These are phyloP conservation scores for Coniochaeta prunicola DNA, from an alignment of 2,329 filamentous ascomycete species.

Conservation along the genomic window DNA sequence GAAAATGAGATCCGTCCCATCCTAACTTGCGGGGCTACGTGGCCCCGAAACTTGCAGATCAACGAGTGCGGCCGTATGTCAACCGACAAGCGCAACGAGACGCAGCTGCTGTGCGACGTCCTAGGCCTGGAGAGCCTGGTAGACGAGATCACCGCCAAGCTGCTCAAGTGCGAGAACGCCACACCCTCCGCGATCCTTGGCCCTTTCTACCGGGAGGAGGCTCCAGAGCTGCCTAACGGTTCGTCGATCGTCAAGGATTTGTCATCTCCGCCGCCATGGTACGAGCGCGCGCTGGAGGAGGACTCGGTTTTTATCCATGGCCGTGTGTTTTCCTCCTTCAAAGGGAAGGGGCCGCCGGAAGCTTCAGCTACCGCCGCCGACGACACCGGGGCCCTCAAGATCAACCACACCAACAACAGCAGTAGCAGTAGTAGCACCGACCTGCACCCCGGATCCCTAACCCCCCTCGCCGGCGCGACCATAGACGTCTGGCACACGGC, in stretches of 20 bases:
- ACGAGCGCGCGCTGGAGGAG: conserved; percentile 34
- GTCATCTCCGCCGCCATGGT: conserved; percentile 48
- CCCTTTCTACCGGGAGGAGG: conserved; percentile 59
- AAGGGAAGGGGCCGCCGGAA: no score
- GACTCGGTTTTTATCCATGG: conserved; percentile 49
- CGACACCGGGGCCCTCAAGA: background rate
- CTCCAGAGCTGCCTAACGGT: conserved; percentile 50
- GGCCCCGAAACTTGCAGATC: conserved; percentile 23
- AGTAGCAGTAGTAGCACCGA: no score
- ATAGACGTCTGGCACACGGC: conserved; percentile 60
- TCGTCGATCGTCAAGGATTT: conserved; percentile 42
- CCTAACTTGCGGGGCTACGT: no score
- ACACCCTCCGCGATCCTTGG: conserved; percentile 61
- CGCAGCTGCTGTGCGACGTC: conserved; percentile 55
- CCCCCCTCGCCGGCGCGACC: conserved; percentile 45
- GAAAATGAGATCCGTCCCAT: background rate
- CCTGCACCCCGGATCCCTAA: no score
- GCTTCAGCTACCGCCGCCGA: conserved; percentile 46
- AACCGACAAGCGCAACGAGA: conserved; percentile 52
- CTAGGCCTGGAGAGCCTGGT: conserved; percentile 53
- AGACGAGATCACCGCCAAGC: conserved; percentile 58
- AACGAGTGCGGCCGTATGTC: conserved; percentile 55
- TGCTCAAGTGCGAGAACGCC: conserved; percentile 28
- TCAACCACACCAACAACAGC: no score
- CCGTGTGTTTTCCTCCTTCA: conserved; percentile 55